A percentile compares a stretch with the other conserved stretches of the same genome.
Conservation (phyloP, 352 stramenopile species). For the Phytophthora quininea region DNA sequence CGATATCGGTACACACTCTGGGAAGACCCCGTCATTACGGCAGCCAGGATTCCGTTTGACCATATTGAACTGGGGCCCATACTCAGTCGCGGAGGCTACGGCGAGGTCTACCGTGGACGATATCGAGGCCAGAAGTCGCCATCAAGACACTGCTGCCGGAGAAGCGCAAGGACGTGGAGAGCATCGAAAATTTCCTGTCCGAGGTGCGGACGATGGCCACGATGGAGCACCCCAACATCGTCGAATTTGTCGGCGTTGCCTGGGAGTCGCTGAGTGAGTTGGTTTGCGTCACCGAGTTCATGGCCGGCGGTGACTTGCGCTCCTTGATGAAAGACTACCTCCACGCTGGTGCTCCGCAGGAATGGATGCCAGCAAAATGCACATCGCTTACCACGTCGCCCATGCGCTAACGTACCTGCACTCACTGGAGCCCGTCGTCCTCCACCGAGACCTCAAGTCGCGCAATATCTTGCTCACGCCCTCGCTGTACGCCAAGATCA, state of each 20-base stretch:
- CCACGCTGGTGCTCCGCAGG: constrained; percentile 14
- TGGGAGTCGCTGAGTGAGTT: constrained; percentile 61
- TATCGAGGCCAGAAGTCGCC: constrained; percentile 44
- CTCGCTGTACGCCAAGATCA: constrained; percentile 50
- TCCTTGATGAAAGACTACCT: constrained; percentile 39
- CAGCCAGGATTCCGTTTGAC: constrained; percentile 45
- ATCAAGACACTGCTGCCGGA: constrained; percentile 51
- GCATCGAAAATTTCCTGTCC: constrained; percentile 46
- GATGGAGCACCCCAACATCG: constrained; percentile 58
- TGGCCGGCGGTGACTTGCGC: constrained; percentile 53
- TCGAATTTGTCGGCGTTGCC: constrained; percentile 58
- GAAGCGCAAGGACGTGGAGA: constrained; percentile 42
- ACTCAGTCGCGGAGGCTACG: constrained; percentile 38
- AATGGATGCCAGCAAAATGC: constrained; percentile 37
- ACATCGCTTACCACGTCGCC: constrained; percentile 42
- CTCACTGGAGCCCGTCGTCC: constrained; percentile 29
- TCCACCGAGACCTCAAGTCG: constrained; percentile 72
- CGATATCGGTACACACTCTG: constrained; percentile 24
- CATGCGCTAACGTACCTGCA: constrained; percentile 45
- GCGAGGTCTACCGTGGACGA: constrained; percentile 43
- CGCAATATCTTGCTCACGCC: constrained; percentile 63
- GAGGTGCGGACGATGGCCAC: constrained; percentile 51
- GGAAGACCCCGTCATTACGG: constrained; percentile 49
- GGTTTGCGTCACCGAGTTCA: constrained; percentile 55
- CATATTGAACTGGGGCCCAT: constrained; percentile 35